phyloP scores from a whole-genome alignment of 2,329 filamentous ascomycete species.

The Meredithiella fracta region DNA sequence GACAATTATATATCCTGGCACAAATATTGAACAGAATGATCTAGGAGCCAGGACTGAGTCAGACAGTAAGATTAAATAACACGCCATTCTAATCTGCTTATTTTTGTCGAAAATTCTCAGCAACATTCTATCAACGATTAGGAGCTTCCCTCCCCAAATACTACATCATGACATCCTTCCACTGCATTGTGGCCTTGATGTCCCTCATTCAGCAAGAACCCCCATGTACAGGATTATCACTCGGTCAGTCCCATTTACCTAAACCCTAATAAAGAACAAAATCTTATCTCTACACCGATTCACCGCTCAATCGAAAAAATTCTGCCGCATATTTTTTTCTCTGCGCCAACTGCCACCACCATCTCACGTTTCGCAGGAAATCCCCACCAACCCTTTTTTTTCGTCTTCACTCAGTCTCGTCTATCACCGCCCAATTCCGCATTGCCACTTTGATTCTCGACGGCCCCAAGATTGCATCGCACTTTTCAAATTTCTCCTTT shows the following conservation, averaged over 20 bases:
- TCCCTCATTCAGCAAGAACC: neutral
- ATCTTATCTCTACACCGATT: slow-evolving; percentile 6
- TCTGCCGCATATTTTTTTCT: slow-evolving; percentile 10
- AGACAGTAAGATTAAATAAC: no score
- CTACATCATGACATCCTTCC: neutral
- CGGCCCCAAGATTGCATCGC: neutral
- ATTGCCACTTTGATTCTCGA: neutral
- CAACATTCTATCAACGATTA: no score
- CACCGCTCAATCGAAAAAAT: slow-evolving; percentile 12
- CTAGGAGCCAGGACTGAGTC: no score
- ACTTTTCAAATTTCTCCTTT: neutral
- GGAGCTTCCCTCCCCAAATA: neutral
- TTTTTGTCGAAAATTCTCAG: no score
- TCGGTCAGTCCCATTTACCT: neutral
- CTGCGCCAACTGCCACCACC: neutral
- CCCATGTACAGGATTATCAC: neutral
- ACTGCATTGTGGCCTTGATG: neutral
- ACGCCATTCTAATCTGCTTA: no score
- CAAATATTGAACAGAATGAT: no score
- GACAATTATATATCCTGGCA: no score
- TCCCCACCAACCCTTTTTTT: slow-evolving; percentile 12
- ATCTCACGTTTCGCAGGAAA: slow-evolving; percentile 5
- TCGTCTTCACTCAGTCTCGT: neutral
- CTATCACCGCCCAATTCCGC: neutral
- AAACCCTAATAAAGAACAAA: neutral